Conservation (phyloP, 2,329 filamentous ascomycete species). For the Colletotrichum destructivum region DNA sequence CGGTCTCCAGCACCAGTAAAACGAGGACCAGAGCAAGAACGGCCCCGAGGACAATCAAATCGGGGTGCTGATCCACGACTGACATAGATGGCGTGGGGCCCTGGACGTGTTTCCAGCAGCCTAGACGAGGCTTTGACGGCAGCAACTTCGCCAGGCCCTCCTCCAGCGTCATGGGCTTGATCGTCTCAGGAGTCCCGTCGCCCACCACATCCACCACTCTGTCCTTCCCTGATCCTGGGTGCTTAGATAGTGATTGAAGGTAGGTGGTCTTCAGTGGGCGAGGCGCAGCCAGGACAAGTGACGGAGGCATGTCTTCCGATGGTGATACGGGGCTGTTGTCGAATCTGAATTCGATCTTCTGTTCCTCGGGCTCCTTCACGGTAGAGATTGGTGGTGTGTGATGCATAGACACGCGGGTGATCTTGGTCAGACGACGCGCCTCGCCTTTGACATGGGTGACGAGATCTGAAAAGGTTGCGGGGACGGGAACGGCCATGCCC, state of each 20-base stretch:
- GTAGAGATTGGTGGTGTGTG: conserved; percentile 1
- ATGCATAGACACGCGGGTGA: conserved; percentile 19
- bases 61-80: conserved; percentile 38
- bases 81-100: neutral
- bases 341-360: conserved; percentile 27
- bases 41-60: conserved; percentile 38
- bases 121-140: conserved; percentile 12
- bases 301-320: conserved; percentile 30
- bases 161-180: conserved; percentile 32
- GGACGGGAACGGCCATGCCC: conserved; percentile 33
- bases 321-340: conserved; percentile 38
- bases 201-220: conserved; percentile 40
- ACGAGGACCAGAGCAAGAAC: conserved; percentile 32
- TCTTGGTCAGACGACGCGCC: conserved; percentile 23
- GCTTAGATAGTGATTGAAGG: conserved; percentile 35
- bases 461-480: conserved; percentile 32
- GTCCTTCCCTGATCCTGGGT: conserved; percentile 19
- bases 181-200: conserved; percentile 33
- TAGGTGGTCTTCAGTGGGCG: conserved; percentile 39
- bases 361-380: conserved; percentile 2
- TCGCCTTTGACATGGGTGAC: conserved; percentile 23
- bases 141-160: conserved; percentile 26
- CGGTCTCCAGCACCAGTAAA: conserved; percentile 35
- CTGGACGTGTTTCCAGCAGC: conserved; percentile 34
- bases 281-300: conserved; percentile 31